Conservation (phyloP, 2,329 filamentous ascomycete genomes). For the Venturiaceae sp. region DNA sequence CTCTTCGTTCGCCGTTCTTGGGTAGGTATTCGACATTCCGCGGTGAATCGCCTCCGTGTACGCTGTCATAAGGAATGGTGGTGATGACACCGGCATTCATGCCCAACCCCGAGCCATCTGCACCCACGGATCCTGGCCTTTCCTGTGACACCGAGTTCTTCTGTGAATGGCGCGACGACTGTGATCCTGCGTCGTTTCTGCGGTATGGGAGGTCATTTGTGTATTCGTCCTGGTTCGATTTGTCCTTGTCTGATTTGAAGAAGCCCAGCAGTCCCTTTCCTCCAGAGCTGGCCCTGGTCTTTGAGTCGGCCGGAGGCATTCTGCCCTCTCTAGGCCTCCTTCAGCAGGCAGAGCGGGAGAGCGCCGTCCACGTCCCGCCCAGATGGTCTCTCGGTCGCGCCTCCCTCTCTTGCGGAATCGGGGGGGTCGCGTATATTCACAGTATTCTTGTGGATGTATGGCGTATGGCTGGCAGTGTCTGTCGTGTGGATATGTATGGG, state of each 20-base stretch:
- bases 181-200: conserved; percentile 42
- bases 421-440: not conserved
- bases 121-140: conserved; percentile 51
- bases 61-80: conserved; percentile 75
- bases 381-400: not conserved
- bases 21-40: conserved; percentile 65
- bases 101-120: conserved; percentile 52
- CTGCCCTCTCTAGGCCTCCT: conserved; percentile 23
- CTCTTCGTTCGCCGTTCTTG: conserved; percentile 42
- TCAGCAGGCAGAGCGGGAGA: conserved; percentile 39
- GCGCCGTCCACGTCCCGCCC: not conserved
- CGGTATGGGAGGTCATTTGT: conserved; percentile 41
- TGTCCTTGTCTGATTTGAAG: conserved; percentile 26
- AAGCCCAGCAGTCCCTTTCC: conserved; percentile 55
- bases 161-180: conserved; percentile 62
- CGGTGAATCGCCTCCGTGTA: conserved; percentile 58
- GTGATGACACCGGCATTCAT: conserved; percentile 76
- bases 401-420: not conserved
- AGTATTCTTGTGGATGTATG: not conserved
- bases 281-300: conserved; percentile 73
- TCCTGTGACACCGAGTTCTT: conserved; percentile 46
- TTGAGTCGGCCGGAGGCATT: conserved; percentile 54
- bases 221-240: conserved; percentile 45
- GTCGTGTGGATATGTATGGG: no score
- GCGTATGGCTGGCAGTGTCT: no score